phyloP scores from a whole-genome alignment of 768 basidiomycete genomes.

The Gloeophyllum trabeum region DNA sequence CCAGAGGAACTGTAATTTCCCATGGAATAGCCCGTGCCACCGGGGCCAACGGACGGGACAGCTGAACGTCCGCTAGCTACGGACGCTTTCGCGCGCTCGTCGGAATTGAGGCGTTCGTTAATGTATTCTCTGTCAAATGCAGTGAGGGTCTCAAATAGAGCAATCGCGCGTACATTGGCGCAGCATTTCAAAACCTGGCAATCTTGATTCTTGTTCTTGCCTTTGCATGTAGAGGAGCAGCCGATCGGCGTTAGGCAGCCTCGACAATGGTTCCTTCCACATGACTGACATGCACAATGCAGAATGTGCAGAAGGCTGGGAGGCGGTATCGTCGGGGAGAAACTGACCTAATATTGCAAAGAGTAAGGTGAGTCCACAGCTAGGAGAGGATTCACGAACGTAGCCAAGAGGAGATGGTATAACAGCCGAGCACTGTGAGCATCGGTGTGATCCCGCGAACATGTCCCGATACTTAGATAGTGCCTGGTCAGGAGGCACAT shows the following conservation, averaged over 20 bases:
- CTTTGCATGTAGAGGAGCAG: conserved; percentile 32
- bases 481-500: conserved; percentile 18
- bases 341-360: conserved; percentile 19
- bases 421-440: conserved; percentile 23
- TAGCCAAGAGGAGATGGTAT: conserved; percentile 29
- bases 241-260: conserved; percentile 31
- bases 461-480: conserved; percentile 22
- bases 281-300: conserved; percentile 31
- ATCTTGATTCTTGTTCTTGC: conserved; percentile 16
- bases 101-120: conserved; percentile 26
- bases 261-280: conserved; percentile 34
- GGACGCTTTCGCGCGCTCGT: conserved; percentile 21
- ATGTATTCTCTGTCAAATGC: conserved; percentile 37
- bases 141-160: conserved; percentile 36
- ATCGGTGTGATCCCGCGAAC: conserved; percentile 24
- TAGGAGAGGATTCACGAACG: conserved; percentile 20
- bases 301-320: conserved; percentile 22
- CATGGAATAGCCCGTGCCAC: conserved; percentile 38
- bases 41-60: conserved; percentile 29
- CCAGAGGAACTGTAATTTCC: conserved; percentile 10
- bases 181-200: conserved; percentile 33
- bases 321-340: conserved; percentile 12
- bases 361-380: not conserved
- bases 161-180: conserved; percentile 35
- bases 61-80: conserved; percentile 2